Evolutionary conservation across 164 flowering plant species (phyloP).

Genomic region (Euptelea pleiosperma): DNA sequence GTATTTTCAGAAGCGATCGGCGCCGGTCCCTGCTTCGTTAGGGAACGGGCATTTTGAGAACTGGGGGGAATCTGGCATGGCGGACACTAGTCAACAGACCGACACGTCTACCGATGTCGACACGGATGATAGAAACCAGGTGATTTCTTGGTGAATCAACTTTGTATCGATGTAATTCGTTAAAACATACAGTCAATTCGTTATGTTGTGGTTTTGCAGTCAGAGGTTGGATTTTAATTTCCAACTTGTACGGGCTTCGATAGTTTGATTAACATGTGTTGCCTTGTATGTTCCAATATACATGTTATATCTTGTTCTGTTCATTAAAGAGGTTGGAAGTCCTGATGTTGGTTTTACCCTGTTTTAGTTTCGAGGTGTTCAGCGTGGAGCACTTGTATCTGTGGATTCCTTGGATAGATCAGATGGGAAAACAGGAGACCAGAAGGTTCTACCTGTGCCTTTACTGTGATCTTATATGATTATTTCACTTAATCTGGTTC

Average conservation of each 20-base stretch:
- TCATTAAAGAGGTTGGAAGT: too few relatives aligned
- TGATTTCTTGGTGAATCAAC: conserved; percentile 6
- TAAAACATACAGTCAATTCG: too few relatives aligned
- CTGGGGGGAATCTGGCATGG: conserved; percentile 79
- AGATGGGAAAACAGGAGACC: conserved; percentile 54
- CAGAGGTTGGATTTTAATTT: too few relatives aligned
- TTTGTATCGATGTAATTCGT: too few relatives aligned
- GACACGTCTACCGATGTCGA: conserved; percentile 84
- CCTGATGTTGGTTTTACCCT: not conserved
- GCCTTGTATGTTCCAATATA: too few relatives aligned
- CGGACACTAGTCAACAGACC: conserved; percentile 69
- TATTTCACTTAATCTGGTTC: not conserved
- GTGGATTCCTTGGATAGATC: conserved; percentile 56
- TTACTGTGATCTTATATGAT: not conserved
- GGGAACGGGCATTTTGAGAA: conserved; percentile 53
- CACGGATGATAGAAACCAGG: conserved; percentile 70
- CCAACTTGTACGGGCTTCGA: too few relatives aligned
- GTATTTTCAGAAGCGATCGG: conserved; percentile 28
- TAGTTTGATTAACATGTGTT: too few relatives aligned
- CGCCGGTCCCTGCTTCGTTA: conserved; percentile 20
- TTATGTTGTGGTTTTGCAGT: too few relatives aligned
- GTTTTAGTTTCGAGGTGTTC: conserved; percentile 45
- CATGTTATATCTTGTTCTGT: not conserved
- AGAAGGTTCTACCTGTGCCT: conserved; percentile 45
- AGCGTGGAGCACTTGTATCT: conserved; percentile 35